A percentile compares a stretch with the other conserved stretches of the same genome.
phyloP scores from a whole-genome alignment of 352 stramenopile genomes.

The Phytophthora uliginosa region DNA sequence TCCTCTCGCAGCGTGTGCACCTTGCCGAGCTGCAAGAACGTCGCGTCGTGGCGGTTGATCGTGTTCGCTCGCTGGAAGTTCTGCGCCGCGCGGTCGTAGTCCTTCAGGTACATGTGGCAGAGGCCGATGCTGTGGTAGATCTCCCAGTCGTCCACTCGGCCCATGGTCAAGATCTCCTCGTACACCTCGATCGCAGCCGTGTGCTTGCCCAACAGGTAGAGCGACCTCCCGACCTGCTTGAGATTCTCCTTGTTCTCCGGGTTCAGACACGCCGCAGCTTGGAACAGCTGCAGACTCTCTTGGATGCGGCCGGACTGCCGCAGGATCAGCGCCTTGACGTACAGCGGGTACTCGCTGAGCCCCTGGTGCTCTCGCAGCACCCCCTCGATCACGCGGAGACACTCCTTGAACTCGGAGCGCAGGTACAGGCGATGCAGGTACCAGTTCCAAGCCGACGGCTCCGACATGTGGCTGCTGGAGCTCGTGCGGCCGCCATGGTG shows the following conservation, averaged over 20 bases:
- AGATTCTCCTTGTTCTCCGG: constrained; percentile 93
- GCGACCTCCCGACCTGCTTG: constrained; percentile 89
- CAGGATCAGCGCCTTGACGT: constrained; percentile 94
- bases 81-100: constrained; percentile 91
- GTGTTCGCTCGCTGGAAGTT: constrained; percentile 93
- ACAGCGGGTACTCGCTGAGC: constrained; percentile 94
- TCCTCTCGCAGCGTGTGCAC: constrained; percentile 88
- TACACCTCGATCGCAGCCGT: constrained; percentile 93
- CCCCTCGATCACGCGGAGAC: constrained; percentile 91
- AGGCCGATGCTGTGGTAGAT: constrained; percentile 94
- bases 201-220: constrained; percentile 92
- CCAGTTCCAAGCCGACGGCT: constrained; percentile 83
- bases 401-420: constrained; percentile 91
- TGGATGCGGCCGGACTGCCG: constrained; percentile 91
- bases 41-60: constrained; percentile 93
- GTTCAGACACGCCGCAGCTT: constrained; percentile 93
- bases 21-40: constrained; percentile 94
- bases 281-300: constrained; percentile 93
- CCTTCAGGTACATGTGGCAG: constrained; percentile 94
- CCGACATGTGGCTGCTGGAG: constrained; percentile 32
- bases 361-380: constrained; percentile 86
- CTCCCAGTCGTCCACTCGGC: constrained; percentile 92
- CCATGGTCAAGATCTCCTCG: constrained; percentile 89
- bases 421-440: constrained; percentile 88
- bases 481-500: constrained; percentile 34